Base-by-base conservation (phyloP, 2,329 filamentous ascomycete genomes). In the Aspergillus hortae region DNA sequence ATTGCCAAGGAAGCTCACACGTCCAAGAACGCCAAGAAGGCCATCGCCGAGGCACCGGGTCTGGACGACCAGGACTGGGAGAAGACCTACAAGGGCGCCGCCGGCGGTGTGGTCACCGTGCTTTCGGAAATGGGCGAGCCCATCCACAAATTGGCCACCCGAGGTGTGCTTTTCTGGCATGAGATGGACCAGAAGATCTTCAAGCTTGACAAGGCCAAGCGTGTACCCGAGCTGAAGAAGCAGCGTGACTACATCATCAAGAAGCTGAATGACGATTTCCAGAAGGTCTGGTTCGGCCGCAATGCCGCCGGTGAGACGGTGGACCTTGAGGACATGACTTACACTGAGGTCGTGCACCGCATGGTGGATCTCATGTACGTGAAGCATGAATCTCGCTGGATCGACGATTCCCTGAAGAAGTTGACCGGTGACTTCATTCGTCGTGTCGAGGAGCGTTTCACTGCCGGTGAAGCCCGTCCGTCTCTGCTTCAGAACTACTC, bases 171-270 rank as follows among this genome's bases (percentile, higher is more conserved):
- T 49, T 96, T 99, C 80, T 99, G 94, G 94, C 87, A 91, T 46
- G 95, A 99, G 76, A 96, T 99, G 91, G 94, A 99, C 67, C 84
- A 95, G 73, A 96, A 95, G 76, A 97, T 99, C 66, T 99, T 99
- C 79, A 88, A 85, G 67, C 78, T 99, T 45, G 92, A 96, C 74
- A 96, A 95, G 78, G 90, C 92, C 67, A 96, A 96, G 80, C 87
- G 91, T 40, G 79, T 96, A 19, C 81, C 88, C 2, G 91, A 94
- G 74, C 80, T 96, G 40, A 90, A 90, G 78, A 95, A 94, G 77
- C 87, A 89, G 68, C 87, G 89, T 48, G 86, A 90, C 45, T 88
- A 95, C 75, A 95, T 96, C 71, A 96, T 96, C 76, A 88, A 92
- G 79, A 94, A 92, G 73, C 84, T 96, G 62, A 96, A 96, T 66